Conservation (phyloP, 2,329 filamentous ascomycete species). For the Aspergillus caelatus region DNA sequence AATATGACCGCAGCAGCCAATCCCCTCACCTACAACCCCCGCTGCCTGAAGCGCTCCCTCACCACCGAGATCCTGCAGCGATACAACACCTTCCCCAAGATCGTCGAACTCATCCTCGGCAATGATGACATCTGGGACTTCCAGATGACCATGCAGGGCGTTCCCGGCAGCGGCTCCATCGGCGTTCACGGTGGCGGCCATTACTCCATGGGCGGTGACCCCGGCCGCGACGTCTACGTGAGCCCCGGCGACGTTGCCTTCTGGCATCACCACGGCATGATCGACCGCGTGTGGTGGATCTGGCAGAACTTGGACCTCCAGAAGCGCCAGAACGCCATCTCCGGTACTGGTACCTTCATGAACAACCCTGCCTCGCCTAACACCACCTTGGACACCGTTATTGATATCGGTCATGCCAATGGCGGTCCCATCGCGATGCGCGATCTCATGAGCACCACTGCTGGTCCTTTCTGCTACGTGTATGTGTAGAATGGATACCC, state of each 20-base stretch:
- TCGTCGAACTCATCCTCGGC: constrained; percentile 25
- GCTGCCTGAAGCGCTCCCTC: constrained; percentile 33
- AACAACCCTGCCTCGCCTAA: constrained; percentile 48
- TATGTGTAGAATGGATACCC: constrained; percentile 33
- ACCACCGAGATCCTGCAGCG: constrained; percentile 22
- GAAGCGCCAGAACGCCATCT: constrained; percentile 40
- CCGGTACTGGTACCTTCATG: constrained; percentile 49
- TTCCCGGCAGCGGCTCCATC: constrained; percentile 32
- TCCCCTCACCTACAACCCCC: constrained; percentile 31
- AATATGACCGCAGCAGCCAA: constrained; percentile 9
- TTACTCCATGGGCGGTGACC: constrained; percentile 51
- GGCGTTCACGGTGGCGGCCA: constrained; percentile 53
- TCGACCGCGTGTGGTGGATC: constrained; percentile 54
- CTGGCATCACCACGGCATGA: constrained; percentile 52
- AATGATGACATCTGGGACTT: constrained; percentile 36
- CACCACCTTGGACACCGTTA: constrained; percentile 48
- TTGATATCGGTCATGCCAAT: constrained; percentile 44
- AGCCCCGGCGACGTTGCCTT: constrained; percentile 53
- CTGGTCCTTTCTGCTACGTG: constrained; percentile 52
- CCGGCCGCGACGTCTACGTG: constrained; percentile 48
- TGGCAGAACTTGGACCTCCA: constrained; percentile 52
- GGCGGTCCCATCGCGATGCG: constrained; percentile 37
- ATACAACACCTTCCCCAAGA: constrained; percentile 26
- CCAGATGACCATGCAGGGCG: constrained; percentile 42
- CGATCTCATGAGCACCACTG: constrained; percentile 47